Base-by-base conservation (phyloP, 2,329 filamentous ascomycete genomes). In the Colletotrichum lupini region DNA sequence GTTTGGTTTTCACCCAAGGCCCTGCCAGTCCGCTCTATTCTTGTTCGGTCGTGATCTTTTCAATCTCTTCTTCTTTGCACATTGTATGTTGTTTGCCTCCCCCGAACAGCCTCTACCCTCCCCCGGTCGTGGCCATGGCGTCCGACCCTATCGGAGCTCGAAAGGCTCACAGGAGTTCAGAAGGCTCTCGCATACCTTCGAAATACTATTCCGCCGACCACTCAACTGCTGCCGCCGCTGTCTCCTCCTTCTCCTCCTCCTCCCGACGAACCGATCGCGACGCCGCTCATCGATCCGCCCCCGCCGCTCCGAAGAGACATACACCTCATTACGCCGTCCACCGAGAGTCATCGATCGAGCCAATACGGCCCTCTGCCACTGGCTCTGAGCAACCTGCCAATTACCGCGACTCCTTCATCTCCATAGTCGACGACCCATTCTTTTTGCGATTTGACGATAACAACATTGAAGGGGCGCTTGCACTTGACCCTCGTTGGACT, bases 401-500 rank as follows among this genome's bases (percentile, higher is more conserved):
- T 64, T 80, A 81, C 76, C 84, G 87, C 73, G 85, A 87, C 76
- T 90, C 88, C 22, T 81, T 89, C 75, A 80, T 84, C 63, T 89
- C 87, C 72, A 87, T 90, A 74, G 81, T 88, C 78, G 86, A 90
- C 83, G 87, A 89, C 75, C 87, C 87, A 35, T 89, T 89, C 79
- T 87, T 88, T 81, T 84, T 85, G 76, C 84, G 83, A 75, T 85
- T 86, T 75, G 81, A 86, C 78, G 78, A 80, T 49, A 79, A 81
- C 71, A 77, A 81, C 56, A 76, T 78, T 46, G 77, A 79, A 66
- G 78, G 81, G 73, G 72, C 80, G 64, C 79, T 76, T 68, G 77
- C 42, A 46, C 73, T 75, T 35, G 74, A 75, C 30, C 79, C 68
- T 77, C 76, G 35, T 64, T 68, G 61, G 67, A n/a, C 42, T 75